phyloP scores from a whole-genome alignment of 345 rosid genomes.

The Microthlaspi erraticum region DNA sequence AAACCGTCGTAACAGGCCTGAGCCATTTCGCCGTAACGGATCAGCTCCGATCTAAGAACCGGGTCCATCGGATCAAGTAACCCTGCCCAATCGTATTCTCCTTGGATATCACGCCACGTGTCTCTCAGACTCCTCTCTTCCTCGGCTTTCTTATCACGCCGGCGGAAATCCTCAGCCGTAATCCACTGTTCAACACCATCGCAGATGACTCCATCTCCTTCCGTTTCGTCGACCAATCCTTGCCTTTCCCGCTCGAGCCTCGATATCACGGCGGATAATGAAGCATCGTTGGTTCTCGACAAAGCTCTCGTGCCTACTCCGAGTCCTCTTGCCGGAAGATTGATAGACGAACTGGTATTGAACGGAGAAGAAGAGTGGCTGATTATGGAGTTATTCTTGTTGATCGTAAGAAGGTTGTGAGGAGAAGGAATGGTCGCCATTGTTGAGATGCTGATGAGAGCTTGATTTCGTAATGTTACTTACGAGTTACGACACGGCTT shows the following conservation, averaged over 20 bases:
- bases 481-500: not conserved
- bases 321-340: constrained; percentile 16
- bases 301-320: constrained; percentile 37
- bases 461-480: constrained; percentile 1
- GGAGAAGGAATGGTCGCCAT: constrained; percentile 56
- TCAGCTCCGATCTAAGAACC: constrained; percentile 70
- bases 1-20: constrained; percentile 86
- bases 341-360: constrained; percentile 1
- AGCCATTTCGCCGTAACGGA: constrained; percentile 92
- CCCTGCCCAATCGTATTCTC: constrained; percentile 77
- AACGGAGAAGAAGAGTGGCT: not conserved
- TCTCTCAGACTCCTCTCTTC: constrained; percentile 51
- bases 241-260: constrained; percentile 44
- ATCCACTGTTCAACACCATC: constrained; percentile 29
- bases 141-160: constrained; percentile 27
- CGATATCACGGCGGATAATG: constrained; percentile 47
- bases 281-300: constrained; percentile 45
- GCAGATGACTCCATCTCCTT: not conserved
- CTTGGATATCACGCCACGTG: constrained; percentile 78
- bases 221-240: constrained; percentile 16
- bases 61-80: constrained; percentile 81
- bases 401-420: constrained; percentile 36
- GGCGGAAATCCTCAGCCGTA: constrained; percentile 39
- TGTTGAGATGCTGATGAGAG: constrained; percentile 31
- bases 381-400: constrained; percentile 6